Percentiles rank a stretch among this genome's conserved stretches.
These are phyloP conservation scores for Orbilia javanica DNA, from an alignment of 2,329 filamentous ascomycete genomes.

Conservation along the genomic window DNA sequence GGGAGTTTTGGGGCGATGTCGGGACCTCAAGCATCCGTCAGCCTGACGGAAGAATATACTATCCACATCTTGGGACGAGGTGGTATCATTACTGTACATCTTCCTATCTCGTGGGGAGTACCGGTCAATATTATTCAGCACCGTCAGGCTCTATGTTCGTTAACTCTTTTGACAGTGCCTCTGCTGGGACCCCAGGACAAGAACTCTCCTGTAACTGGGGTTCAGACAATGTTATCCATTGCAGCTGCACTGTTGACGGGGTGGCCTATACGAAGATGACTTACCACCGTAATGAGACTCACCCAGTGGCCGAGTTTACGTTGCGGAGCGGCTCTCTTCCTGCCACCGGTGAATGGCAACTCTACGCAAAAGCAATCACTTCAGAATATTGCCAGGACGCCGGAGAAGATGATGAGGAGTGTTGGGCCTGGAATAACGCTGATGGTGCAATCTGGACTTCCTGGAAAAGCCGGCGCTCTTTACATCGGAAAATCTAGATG, in stretches of 20 bases:
- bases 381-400: too few species aligned
- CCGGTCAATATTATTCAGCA: background rate
- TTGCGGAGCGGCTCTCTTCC: background rate
- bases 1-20: background rate
- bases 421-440: background rate
- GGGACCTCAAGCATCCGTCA: background rate
- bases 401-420: too few species aligned
- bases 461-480: background rate
- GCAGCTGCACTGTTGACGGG: slow-evolving; percentile 10
- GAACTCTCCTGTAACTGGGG: slow-evolving; percentile 8
- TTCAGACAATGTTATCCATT: background rate
- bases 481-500: background rate
- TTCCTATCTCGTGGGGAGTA: background rate
- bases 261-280: background rate
- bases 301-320: background rate
- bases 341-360: background rate
- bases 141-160: background rate
- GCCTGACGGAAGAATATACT: background rate
- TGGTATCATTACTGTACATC: background rate
- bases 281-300: background rate
- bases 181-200: background rate
- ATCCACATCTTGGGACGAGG: background rate
- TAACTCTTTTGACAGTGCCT: background rate
- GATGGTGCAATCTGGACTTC: background rate
- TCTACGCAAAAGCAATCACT: background rate